Percentiles rank a stretch among this genome's conserved stretches.
phyloP scores from a whole-genome alignment of 1,284 basidiomycete genomes.

The Xerocomus nothofagi region DNA sequence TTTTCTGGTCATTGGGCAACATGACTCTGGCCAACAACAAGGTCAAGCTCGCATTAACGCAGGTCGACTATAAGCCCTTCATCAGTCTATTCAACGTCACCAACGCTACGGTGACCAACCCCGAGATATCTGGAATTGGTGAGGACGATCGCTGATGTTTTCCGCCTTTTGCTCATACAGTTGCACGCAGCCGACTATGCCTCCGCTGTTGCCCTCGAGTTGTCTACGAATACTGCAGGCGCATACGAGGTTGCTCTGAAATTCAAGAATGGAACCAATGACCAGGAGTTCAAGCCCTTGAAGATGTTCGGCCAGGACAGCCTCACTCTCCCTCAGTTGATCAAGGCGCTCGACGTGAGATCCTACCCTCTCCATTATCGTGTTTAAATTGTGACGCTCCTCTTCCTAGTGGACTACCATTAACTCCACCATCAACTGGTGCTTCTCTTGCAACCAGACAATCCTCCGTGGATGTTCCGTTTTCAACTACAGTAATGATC shows the following conservation, averaged over 20 bases:
- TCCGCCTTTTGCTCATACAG: neutral
- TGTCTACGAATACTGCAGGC: constrained; percentile 31
- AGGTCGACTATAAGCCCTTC: constrained; percentile 54
- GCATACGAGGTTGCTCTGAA: constrained; percentile 36
- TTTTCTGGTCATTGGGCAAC: constrained; percentile 42
- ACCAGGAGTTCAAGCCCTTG: constrained; percentile 26
- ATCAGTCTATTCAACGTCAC: constrained; percentile 52
- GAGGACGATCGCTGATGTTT: constrained; percentile 1
- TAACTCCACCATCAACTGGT: constrained; percentile 33
- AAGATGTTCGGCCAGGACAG: constrained; percentile 32
- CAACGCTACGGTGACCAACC: constrained; percentile 35
- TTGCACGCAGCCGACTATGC: constrained; percentile 48
- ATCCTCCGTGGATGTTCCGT: constrained; percentile 34
- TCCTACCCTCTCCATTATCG: neutral
- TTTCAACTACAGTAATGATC: constrained; percentile 33
- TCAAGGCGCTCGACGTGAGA: constrained; percentile 36
- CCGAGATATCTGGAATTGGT: constrained; percentile 39
- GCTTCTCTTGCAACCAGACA: constrained; percentile 38
- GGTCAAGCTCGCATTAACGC: constrained; percentile 45
- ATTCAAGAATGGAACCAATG: constrained; percentile 52
- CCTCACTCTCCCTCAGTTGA: constrained; percentile 37
- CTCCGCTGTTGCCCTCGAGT: constrained; percentile 45
- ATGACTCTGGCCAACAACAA: constrained; percentile 41
- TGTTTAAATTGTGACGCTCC: neutral
- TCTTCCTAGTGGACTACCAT: constrained; percentile 26